Evolutionary conservation across 2,329 filamentous ascomycete species (phyloP).

Genomic region (Fonsecaea nubica): DNA sequence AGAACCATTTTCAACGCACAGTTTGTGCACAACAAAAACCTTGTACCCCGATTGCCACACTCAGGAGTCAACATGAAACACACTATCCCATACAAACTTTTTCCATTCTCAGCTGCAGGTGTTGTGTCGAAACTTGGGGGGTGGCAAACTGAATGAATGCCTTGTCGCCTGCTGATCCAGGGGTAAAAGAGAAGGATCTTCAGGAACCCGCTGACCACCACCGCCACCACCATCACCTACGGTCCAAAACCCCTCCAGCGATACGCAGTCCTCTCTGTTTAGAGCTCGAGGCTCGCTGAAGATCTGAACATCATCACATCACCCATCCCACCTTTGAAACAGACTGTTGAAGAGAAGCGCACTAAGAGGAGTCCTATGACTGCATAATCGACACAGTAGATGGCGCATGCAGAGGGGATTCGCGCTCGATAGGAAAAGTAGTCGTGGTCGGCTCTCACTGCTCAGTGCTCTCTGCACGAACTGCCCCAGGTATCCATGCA

Average conservation of each 20-base stretch:
- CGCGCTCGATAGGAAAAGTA: conserved; percentile 1
- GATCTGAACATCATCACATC: conserved; percentile 25
- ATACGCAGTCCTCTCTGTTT: conserved; percentile 12
- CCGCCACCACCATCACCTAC: conserved; percentile 4
- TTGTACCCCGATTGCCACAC: conserved; percentile 2
- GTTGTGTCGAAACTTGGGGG: conserved; percentile 14
- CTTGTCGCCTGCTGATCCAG: conserved; percentile 16
- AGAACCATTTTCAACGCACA: neutral
- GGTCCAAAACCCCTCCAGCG: neutral
- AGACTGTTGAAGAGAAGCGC: conserved; percentile 10
- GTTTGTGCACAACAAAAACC: conserved; percentile 1
- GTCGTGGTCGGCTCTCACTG: neutral
- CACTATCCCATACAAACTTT: conserved; percentile 9
- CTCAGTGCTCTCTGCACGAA: neutral
- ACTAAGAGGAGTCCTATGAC: conserved; percentile 11
- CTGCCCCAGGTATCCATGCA: neutral
- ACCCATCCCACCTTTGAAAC: conserved; percentile 24
- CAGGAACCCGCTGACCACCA: conserved; percentile 30
- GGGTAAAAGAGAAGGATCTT: conserved; percentile 29
- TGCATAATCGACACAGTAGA: conserved; percentile 20
- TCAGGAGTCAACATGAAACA: conserved; percentile 29
- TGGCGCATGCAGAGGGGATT: neutral
- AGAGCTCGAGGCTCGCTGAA: conserved; percentile 17
- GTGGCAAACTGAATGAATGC: conserved; percentile 25
- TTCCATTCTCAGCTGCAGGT: neutral